Conservation (phyloP, 2,329 filamentous ascomycete genomes). For the Penicillium decumbens region DNA sequence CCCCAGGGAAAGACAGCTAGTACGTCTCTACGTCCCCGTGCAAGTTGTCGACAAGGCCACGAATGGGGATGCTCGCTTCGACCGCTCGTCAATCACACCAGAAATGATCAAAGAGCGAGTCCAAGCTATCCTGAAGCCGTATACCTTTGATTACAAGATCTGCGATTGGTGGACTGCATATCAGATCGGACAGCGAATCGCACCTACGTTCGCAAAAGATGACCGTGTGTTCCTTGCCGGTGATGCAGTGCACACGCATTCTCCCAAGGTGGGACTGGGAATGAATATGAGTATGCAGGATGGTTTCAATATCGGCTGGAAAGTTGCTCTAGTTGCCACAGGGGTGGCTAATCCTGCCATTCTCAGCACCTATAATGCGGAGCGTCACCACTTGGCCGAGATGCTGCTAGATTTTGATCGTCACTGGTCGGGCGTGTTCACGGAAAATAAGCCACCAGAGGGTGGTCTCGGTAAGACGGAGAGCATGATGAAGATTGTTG, state of each 20-base stretch:
- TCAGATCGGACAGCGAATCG: slow-evolving; percentile 22
- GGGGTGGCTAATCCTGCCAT: slow-evolving; percentile 39
- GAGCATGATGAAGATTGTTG: slow-evolving; percentile 14
- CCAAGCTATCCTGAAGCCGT: slow-evolving; percentile 17
- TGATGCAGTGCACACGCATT: slow-evolving; percentile 25
- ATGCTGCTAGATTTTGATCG: slow-evolving; percentile 63
- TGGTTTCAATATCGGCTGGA: slow-evolving; percentile 55
- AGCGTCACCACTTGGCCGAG: slow-evolving; percentile 58
- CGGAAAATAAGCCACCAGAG: neutral
- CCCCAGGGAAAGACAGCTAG: slow-evolving; percentile 21
- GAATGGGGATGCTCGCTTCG: slow-evolving; percentile 6
- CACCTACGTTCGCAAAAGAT: slow-evolving; percentile 13
- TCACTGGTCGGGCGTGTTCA: slow-evolving; percentile 21
- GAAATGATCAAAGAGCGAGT: slow-evolving; percentile 17
- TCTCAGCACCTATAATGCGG: slow-evolving; percentile 50
- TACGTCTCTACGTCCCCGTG: slow-evolving; percentile 22
- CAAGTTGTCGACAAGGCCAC: slow-evolving; percentile 11
- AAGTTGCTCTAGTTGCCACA: slow-evolving; percentile 48
- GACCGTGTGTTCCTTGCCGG: slow-evolving; percentile 19
- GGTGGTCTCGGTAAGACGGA: slow-evolving; percentile 9
- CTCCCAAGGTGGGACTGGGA: slow-evolving; percentile 21
- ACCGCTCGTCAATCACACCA: slow-evolving; percentile 18
- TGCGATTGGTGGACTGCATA: slow-evolving; percentile 24
- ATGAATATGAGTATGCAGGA: slow-evolving; percentile 48
- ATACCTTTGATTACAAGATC: slow-evolving; percentile 18